phyloP scores from a whole-genome alignment of 225 moss, liverwort and hornwort species.

The Pseudisothecium myosuroides region DNA sequence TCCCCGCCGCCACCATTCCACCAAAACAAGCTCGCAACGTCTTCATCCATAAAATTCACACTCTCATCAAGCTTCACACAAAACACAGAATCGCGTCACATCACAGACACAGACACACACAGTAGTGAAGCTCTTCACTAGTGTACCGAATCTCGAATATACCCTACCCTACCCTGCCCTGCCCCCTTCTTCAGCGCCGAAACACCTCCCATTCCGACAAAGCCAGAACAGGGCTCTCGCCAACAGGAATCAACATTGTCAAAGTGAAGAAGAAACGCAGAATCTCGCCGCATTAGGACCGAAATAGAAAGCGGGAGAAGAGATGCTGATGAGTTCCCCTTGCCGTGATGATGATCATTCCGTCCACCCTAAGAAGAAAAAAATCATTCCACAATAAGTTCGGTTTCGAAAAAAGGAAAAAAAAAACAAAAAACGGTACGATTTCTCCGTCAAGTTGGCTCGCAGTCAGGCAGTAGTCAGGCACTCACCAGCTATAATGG shows the following conservation, averaged over 20 bases:
- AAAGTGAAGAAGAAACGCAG: neutral
- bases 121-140: neutral
- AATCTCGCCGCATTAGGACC: neutral
- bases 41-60: neutral
- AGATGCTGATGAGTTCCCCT: neutral
- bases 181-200: neutral
- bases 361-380: neutral
- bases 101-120: neutral
- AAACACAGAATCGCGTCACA: neutral
- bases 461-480: neutral
- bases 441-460: neutral
- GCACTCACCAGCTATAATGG: neutral
- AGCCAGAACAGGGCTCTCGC: neutral
- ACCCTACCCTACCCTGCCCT: neutral
- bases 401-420: neutral
- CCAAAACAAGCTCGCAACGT: neutral
- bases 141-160: neutral
- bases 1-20: neutral
- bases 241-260: neutral
- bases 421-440: too few species aligned
- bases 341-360: neutral
- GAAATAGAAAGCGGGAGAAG: neutral
- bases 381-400: neutral
- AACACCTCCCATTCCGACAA: slow-evolving; percentile 9
- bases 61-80: neutral